Evolutionary conservation across 495 filamentous ascomycete genomes (phyloP), one percentile per base, ranked within the genome.

Genomic region (Xylaria cubensis): DNA sequence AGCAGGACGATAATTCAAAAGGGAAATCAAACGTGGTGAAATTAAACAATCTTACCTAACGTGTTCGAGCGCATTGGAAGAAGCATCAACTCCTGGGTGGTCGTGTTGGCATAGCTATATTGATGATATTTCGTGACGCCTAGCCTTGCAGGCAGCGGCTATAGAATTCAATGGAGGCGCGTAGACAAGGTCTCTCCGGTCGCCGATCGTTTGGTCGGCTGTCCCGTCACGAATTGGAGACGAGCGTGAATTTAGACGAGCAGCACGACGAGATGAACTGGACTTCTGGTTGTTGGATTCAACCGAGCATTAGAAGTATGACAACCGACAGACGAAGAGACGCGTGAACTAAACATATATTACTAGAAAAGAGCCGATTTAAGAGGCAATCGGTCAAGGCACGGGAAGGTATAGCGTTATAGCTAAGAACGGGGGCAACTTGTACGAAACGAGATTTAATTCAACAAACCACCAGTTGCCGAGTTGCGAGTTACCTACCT

Each of bases 401-500:
- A 36, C 19, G 64, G 24, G 6, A 46, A 46, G 24, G 48, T 17
- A 67, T 36, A 48, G 41, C 21, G 24, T 29, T 39, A 32, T 29
- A 51, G 44, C 42, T 32, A 64, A 36, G 64, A 39, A 67, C 48
- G 44, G 64, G 64, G 32, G 64, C 29, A 53, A 67, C 64, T 67
- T 67, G 64, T 42, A 67, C 65, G 21, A 29, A 67, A 67, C 48
- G 65, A 67, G 65, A 67, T 55, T 39, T 36, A 50, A 41, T 56
- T 56, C 48, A 56, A 67, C 48, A 51, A 67, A 41, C 64, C 46
- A 67, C 4, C 64, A 39, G 64, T 64, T 46, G 62, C 62, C 62
- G 42, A 64, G 62, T 64, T 34, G 62, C 62, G 26, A 48, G 13
- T 50, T 21, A 44, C 41, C 21, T 41, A 63, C 36, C n/a, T n/a